Base-by-base conservation (phyloP, 2,329 filamentous ascomycete genomes). In the Gaeumannomyces sp. region DNA sequence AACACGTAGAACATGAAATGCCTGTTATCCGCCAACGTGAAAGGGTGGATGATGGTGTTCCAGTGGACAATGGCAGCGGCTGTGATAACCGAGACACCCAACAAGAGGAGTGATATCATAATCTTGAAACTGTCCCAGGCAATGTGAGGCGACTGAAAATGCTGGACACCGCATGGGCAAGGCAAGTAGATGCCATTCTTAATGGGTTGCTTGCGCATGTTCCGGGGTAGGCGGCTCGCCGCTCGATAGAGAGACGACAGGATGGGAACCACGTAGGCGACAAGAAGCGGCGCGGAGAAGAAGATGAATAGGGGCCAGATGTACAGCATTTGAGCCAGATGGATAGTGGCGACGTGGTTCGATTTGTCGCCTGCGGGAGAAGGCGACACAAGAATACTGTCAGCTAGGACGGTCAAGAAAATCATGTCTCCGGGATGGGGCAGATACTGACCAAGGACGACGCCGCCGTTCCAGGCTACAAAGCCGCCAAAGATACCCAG, bases 1-100 rank as follows among this genome's bases (percentile, higher is more conserved):
- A 99, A 99, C 66, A 96, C 81, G 78, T 99, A 99, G 76, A 99
- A 99, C 75, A 96, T 89, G 79, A 97, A 99, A 75, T 99, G 95
- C 2, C 95, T 84, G 76, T 99, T 99, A 76, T 99, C 95, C 45
- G 95, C 95, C 0, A 98, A 84, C 0, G 93, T 97, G 74, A 98
- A 99, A 0, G 95, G 94, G 73, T 99, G 95, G 59, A 98, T 85
- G 68, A 97, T 89, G 45, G 95, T 99, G 81, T 97, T 98, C 81
- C 85, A 89, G 67, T 86, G 85, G 29, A 97, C 87, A 27, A 87
- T 74, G 16, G 73, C 62, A 8, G 56, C 25, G 6, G 62, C 62
- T 6, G 45, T n/a, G 11, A 31, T 28, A 16, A 22, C 25, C 13
- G 62, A 63, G 33, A 50, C 53, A 8, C 45, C 19, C 22, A 22